Evolutionary conservation across 768 basidiomycete genomes (phyloP), one percentile per base, ranked within the genome.

Genomic region (Leccinum boreale): DNA sequence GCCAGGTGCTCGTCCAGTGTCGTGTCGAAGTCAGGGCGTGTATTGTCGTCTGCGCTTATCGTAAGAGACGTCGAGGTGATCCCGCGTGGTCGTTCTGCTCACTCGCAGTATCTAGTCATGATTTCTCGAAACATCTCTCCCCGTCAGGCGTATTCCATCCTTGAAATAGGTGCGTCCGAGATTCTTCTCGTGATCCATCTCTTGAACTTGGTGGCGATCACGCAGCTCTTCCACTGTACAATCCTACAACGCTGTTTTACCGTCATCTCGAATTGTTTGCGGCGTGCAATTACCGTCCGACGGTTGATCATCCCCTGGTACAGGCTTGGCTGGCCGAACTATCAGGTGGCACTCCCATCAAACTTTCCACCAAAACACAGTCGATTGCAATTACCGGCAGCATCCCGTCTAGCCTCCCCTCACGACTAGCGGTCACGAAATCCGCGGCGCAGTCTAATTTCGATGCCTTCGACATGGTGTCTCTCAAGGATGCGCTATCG

Each of bases 1-100:
- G 80, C 3, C 72, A 70, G 29, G 79, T 86, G 17, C 79, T 87
- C 23, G 77, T 87, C 21, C 78, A 85, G 67, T 84, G 76, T 35
- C 70, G 73, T 12, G 73, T 76, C n/a, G 85, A 86, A 58, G 75
- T 78, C 10, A 77, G 79, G 49, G 82, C 83, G 17, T 84, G 81
- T 62, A 74, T 78, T 31, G 78, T 78, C 28, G 79, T 74, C 33
- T 83, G 78, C 58, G 82, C 83, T 35, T 83, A 79, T 67, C 64
- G 84, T 84, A 63, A 67, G 82, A 57, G 6, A 15, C 31, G 23
- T 48, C 21, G n/a, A 7, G 26, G 19, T 29, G 2, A 17, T 35
- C 53, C 29, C 23, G 2, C 19, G 31, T n/a, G 12, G 17, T 55
- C 28, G 7, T 42, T 52, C 35, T 26, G 17, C 51, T 58, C 44